A percentile compares a stretch with the other conserved stretches of the same genome.
phyloP scores from a whole-genome alignment of 306 rosid species.

The Cicer judaicum region DNA sequence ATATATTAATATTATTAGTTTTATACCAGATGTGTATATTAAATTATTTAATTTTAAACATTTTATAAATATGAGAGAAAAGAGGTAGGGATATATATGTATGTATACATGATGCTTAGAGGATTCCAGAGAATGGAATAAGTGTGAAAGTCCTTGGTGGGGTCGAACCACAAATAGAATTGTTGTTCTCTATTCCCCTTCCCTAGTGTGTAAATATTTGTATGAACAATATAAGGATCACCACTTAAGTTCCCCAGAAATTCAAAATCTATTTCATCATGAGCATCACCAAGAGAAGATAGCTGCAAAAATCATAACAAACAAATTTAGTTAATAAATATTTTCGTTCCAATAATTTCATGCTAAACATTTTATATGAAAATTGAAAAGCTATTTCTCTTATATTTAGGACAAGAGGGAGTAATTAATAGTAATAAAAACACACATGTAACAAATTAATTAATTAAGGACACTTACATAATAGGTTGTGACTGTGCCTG shows the following conservation, averaged over 20 bases:
- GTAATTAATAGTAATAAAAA: not conserved
- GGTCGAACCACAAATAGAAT: conserved; percentile 74
- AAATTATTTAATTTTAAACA: not conserved
- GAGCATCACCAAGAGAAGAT: conserved; percentile 57
- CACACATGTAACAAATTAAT: not conserved
- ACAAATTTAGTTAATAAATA: not conserved
- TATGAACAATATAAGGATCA: conserved; percentile 71
- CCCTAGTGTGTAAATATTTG: conserved; percentile 62
- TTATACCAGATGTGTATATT: too few species aligned
- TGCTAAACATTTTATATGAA: not conserved
- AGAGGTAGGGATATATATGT: not conserved
- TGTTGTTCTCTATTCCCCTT: conserved; percentile 70
- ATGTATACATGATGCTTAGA: conserved; percentile 61
- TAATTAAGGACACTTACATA: conserved; percentile 48
- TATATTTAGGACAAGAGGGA: too few species aligned
- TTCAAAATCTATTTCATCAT: conserved; percentile 73
- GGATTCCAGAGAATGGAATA: conserved; percentile 77
- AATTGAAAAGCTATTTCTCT: not conserved
- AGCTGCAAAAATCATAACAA: conserved; percentile 48
- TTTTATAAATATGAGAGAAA: conserved; percentile 2
- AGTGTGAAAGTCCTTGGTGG: conserved; percentile 72
- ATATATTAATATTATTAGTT: too few species aligned
- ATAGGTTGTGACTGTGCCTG: conserved; percentile 65
- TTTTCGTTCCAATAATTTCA: not conserved
- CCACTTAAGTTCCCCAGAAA: conserved; percentile 73